Conservation (phyloP, 1,284 basidiomycete species). For the Ustilago tritici region DNA sequence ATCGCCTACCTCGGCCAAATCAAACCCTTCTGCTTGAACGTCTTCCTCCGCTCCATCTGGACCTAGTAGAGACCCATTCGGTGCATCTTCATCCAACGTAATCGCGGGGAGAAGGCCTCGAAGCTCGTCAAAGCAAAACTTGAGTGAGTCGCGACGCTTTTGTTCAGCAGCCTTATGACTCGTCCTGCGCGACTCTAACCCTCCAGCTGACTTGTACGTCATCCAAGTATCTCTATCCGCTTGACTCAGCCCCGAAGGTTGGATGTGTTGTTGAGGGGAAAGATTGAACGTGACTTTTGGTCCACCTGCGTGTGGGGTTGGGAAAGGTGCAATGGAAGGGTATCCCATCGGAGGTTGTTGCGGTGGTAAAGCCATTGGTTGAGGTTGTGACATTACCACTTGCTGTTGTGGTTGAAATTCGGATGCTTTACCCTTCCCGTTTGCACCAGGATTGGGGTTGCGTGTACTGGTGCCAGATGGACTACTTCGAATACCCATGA, state of each 20-base stretch:
- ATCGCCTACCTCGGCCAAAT: conserved; percentile 40
- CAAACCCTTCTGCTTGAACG: conserved; percentile 59
- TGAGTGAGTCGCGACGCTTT: conserved; percentile 93
- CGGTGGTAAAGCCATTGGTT: background rate
- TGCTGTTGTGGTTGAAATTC: conserved; percentile 29
- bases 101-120: conserved; percentile 80
- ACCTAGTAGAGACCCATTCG: conserved; percentile 65
- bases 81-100: conserved; percentile 64
- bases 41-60: conserved; percentile 64
- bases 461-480: conserved; percentile 10
- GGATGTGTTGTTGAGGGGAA: conserved; percentile 29
- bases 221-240: conserved; percentile 61
- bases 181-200: conserved; percentile 77
- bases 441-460: conserved; percentile 19
- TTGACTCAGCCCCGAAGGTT: conserved; percentile 49
- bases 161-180: conserved; percentile 98
- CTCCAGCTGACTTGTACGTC: conserved; percentile 48
- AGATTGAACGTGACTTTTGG: conserved; percentile 53
- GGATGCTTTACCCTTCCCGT: conserved; percentile 27
- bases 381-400: conserved; percentile 19
- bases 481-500: conserved; percentile 64
- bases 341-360: conserved; percentile 19
- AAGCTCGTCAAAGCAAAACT: conserved; percentile 94
- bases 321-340: conserved; percentile 41
- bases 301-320: background rate